Evolutionary conservation across 768 basidiomycete genomes (phyloP).

Genomic region (Hydnum rufescens): DNA sequence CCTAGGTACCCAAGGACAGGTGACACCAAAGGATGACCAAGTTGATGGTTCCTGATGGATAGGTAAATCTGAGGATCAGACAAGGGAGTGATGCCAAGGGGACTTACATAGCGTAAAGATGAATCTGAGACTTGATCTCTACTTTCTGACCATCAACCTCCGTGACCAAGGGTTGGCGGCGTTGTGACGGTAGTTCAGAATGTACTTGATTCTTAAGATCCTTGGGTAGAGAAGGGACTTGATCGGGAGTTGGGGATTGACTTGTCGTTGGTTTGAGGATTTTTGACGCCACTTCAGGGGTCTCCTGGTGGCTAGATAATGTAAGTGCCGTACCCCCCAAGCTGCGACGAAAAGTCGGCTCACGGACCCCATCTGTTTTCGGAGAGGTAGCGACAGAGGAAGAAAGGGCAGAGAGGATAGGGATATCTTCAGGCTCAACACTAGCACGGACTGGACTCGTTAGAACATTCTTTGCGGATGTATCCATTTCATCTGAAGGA

Average conservation of each 20-base stretch:
- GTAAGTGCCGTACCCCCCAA: not conserved
- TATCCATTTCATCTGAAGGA: constrained; percentile 14
- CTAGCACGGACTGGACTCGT: not conserved
- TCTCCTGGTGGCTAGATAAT: not conserved
- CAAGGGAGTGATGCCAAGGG: not conserved
- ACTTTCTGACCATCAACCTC: constrained; percentile 19
- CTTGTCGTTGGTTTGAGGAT: too few species aligned
- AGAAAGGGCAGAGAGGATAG: not conserved
- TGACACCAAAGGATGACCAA: constrained; percentile 61
- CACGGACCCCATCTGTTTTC: not conserved
- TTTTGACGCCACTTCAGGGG: not conserved
- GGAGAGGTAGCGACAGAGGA: not conserved
- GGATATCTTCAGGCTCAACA: not conserved
- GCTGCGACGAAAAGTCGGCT: not conserved
- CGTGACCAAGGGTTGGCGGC: constrained; percentile 3
- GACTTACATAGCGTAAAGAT: constrained; percentile 59
- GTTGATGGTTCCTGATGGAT: constrained; percentile 17
- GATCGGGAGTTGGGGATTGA: too few species aligned
- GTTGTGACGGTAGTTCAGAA: not conserved
- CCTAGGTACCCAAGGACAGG: constrained; percentile 63
- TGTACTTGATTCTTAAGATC: not conserved
- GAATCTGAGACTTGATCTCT: constrained; percentile 40
- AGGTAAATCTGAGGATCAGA: not conserved
- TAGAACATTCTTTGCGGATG: not conserved
- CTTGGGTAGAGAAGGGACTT: not conserved